These are phyloP conservation scores for Pythium rishiriense DNA, from an alignment of 352 stramenopile genomes.

Conservation along the genomic window DNA sequence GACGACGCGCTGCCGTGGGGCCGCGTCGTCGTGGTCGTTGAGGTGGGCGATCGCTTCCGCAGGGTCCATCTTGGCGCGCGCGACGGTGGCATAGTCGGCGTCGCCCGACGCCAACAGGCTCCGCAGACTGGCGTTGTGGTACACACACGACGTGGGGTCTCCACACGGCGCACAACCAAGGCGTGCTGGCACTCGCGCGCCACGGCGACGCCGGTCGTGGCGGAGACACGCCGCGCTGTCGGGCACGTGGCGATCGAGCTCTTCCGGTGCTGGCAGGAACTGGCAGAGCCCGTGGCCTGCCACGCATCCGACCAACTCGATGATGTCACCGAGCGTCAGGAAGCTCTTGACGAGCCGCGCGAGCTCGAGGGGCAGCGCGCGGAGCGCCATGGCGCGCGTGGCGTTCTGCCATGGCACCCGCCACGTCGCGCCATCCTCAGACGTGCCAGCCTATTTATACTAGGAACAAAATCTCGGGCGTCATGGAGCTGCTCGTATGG, in stretches of 20 bases:
- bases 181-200: not conserved
- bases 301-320: constrained; percentile 10
- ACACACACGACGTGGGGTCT: constrained; percentile 3
- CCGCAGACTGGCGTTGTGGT: constrained; percentile 9
- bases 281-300: not conserved
- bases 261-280: constrained; percentile 9
- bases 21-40: not conserved
- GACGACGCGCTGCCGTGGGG: not conserved
- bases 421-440: constrained; percentile 5
- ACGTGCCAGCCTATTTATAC: not conserved
- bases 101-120: constrained; percentile 12
- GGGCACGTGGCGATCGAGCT: constrained; percentile 5
- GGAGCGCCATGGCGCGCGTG: constrained; percentile 5
- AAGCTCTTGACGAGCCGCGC: constrained; percentile 9
- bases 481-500: not conserved
- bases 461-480: not conserved
- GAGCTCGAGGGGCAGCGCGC: constrained; percentile 17
- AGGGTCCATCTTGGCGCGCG: constrained; percentile 8
- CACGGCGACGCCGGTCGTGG: not conserved
- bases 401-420: not conserved
- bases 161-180: not conserved
- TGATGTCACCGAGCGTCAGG: constrained; percentile 17
- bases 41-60: constrained; percentile 8
- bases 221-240: constrained; percentile 4
- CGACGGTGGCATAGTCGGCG: not conserved